Base-by-base conservation (phyloP, 331 rosid species). In the Rhamnella rubrinervis region DNA sequence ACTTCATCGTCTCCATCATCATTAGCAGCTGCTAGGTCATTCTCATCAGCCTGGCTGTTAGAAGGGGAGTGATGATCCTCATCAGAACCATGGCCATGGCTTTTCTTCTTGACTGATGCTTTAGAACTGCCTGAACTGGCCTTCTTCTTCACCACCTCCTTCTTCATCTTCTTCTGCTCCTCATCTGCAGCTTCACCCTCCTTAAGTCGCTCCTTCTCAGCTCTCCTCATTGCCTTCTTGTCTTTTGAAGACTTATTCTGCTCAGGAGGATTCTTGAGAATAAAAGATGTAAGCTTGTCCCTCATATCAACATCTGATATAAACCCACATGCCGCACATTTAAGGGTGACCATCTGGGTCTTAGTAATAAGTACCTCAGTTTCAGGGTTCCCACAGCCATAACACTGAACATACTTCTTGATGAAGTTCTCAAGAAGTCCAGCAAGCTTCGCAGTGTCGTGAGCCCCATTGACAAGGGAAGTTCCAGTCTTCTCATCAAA, bases 301-400 rank as follows among this genome's bases (percentile, higher is more conserved):
- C 91, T 84, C 88, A 86, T 86, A 68, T 83, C 88, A 47, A 83
- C 86, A 74, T 83, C 88, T n/a, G 91, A 86, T 19, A 86, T 23
- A 55, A 71, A 79, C 31, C 91, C 91, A 76, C 91, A 86, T 0
- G 91, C 88, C 20, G 91, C 91, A 68, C 91, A 86, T 76, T 86
- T 86, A 58, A 86, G 81, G 55, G 55, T 81, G 72, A 83, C 53
- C 88, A 86, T 86, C 79, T 86, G 91, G 0, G 86, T 78, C 71
- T 86, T 83, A 0, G 88, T 86, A 26, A 86, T 81, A 40, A 86
- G 26, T 1, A 86, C 74, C 70, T 86, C 88, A 21, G 91, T 86
- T 66, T 86, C 88, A 28, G 91, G 91, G 75, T 86, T 86, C n/a
- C 88, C 86, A 68, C 91, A 86, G 8, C 86, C 85, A 66, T 83